Percentiles rank a stretch among this genome's conserved stretches.
Conservation (phyloP, 2,329 filamentous ascomycete species). For the Ophiostoma triangulosporum region DNA sequence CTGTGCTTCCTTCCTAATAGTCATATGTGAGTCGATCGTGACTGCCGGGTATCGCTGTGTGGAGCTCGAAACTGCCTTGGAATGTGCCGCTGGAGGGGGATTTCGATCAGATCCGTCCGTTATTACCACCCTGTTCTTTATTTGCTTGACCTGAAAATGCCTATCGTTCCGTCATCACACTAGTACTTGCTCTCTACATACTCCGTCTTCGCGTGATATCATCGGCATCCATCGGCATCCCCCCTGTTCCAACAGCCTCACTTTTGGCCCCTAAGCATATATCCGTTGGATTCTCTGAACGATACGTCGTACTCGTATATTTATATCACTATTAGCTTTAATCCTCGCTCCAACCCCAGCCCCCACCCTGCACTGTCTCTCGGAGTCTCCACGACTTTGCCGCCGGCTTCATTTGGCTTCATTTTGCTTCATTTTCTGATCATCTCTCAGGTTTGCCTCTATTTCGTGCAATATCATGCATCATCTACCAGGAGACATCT, state of each 20-base stretch:
- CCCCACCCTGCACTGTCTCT: constrained; percentile 2
- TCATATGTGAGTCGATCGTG: neutral
- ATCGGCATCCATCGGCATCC: neutral
- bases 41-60: neutral
- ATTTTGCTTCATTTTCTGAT: neutral
- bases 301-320: no score
- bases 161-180: no score
- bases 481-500: no score
- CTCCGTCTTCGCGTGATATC: neutral
- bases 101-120: neutral
- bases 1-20: neutral
- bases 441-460: no score
- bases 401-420: neutral
- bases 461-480: no score
- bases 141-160: neutral
- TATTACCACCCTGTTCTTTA: neutral
- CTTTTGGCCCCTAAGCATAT: neutral
- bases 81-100: neutral
- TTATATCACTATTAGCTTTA: no score
- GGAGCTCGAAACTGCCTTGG: neutral
- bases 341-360: neutral
- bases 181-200: no score
- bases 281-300: no score
- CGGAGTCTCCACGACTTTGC: neutral
- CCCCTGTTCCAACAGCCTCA: neutral